phyloP scores from a whole-genome alignment of 495 filamentous ascomycete genomes.

The Haplographium delicatum region DNA sequence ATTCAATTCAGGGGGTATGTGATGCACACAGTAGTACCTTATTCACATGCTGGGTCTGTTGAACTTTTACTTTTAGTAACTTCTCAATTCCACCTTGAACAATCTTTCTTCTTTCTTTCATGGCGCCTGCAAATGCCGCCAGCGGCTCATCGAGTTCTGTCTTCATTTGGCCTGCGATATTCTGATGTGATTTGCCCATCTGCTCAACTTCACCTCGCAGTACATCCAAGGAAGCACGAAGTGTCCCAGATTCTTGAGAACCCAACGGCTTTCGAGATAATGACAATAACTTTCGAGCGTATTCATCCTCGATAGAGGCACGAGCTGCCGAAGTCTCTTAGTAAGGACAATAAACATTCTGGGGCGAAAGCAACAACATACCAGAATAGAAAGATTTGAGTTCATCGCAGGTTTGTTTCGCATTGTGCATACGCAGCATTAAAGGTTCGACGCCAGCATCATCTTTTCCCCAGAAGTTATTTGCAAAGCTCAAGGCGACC shows the following conservation, averaged over 20 bases:
- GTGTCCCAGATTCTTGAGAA: conserved; percentile 78
- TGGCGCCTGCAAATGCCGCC: conserved; percentile 81
- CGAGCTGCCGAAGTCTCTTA: conserved; percentile 53
- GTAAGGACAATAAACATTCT: not conserved
- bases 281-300: conserved; percentile 82
- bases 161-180: conserved; percentile 90
- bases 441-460: conserved; percentile 92
- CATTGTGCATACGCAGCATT: conserved; percentile 91
- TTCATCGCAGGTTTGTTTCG: conserved; percentile 94
- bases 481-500: conserved; percentile 64
- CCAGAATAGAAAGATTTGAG: conserved; percentile 85
- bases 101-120: conserved; percentile 95
- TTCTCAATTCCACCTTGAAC: conserved; percentile 91
- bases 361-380: conserved; percentile 36
- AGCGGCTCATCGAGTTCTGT: conserved; percentile 95
- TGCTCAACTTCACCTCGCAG: conserved; percentile 89
- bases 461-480: conserved; percentile 99
- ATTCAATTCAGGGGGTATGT: not conserved
- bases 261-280: conserved; percentile 86
- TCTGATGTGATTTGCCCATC: conserved; percentile 88
- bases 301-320: conserved; percentile 94
- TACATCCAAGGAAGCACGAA: conserved; percentile 77
- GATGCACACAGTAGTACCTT: conserved; percentile 54
- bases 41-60: conserved; percentile 86
- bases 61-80: conserved; percentile 82